These are phyloP conservation scores for Endoconidiophora laricicola DNA, from an alignment of 2,329 filamentous ascomycete genomes.

Conservation along the genomic window DNA sequence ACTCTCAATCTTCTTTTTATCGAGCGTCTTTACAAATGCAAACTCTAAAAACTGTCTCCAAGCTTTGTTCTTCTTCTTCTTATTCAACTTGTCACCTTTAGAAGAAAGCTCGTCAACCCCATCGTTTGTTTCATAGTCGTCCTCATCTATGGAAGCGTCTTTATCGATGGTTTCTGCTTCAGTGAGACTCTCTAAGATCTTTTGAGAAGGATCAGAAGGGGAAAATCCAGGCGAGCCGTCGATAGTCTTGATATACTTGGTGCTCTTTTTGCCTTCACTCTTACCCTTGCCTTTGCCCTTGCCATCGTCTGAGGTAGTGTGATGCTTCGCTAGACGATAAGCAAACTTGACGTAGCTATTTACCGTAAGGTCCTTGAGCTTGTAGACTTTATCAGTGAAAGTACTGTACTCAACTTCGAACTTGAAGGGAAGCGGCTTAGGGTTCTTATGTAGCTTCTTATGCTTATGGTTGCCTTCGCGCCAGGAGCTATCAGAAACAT, in stretches of 20 bases:
- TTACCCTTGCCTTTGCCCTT: neutral
- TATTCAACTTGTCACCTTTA: constrained; percentile 35
- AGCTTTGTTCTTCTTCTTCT: constrained; percentile 42
- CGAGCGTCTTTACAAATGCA: constrained; percentile 63
- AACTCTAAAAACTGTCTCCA: constrained; percentile 66
- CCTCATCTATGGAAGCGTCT: constrained; percentile 15
- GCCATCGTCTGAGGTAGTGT: constrained; percentile 11
- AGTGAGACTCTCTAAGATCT: constrained; percentile 1
- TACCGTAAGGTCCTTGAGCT: constrained; percentile 69
- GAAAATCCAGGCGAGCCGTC: neutral
- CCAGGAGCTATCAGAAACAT: constrained; percentile 32
- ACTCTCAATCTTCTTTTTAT: constrained; percentile 45
- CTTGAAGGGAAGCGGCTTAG: constrained; percentile 45
- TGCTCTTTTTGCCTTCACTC: neutral
- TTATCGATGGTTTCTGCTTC: constrained; percentile 15
- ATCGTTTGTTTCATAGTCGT: constrained; percentile 17
- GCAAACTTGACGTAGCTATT: constrained; percentile 66
- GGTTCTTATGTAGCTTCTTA: constrained; percentile 36
- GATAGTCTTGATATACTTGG: neutral
- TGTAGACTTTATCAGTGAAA: constrained; percentile 56
- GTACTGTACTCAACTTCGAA: constrained; percentile 83
- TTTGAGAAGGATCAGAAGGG: neutral
- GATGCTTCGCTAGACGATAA: constrained; percentile 48
- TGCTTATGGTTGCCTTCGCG: constrained; percentile 45
- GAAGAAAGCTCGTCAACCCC: constrained; percentile 18